Evolutionary conservation across 495 filamentous ascomycete genomes (phyloP).

Genomic region (Xylaria cubensis): DNA sequence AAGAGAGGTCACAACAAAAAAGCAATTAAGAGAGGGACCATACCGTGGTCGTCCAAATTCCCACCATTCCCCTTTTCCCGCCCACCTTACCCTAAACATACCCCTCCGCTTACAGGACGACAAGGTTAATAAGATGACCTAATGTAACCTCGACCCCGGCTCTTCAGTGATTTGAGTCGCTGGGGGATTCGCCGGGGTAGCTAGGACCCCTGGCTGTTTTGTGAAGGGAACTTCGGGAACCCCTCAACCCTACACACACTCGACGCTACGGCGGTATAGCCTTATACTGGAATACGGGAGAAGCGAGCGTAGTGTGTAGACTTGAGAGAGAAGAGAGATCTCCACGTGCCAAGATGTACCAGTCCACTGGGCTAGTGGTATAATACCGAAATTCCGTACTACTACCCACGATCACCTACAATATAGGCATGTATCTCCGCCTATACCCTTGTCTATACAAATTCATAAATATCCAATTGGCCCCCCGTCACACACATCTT

Average conservation of each 20-base stretch:
- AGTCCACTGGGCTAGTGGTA: background rate
- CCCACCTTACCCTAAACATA: constrained; percentile 11
- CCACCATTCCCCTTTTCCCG: constrained; percentile 5
- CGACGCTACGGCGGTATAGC: background rate
- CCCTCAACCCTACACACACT: background rate
- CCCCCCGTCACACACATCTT: constrained; percentile 6
- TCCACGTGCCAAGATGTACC: constrained; percentile 8
- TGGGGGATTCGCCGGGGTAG: constrained; percentile 25
- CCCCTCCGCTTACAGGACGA: constrained; percentile 17
- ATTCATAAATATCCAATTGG: constrained; percentile 17
- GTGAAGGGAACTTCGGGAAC: constrained; percentile 8
- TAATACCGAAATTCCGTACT: background rate
- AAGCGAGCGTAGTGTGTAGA: background rate
- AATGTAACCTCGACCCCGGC: constrained; percentile 27
- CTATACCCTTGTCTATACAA: constrained; percentile 1
- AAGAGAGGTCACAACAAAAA: background rate
- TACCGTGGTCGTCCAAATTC: background rate
- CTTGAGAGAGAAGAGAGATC: background rate
- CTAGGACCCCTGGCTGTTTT: constrained; percentile 7
- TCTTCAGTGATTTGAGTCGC: constrained; percentile 27
- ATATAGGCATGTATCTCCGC: constrained; percentile 13
- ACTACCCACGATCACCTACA: constrained; percentile 8
- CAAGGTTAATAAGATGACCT: constrained; percentile 24
- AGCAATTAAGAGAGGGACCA: background rate
- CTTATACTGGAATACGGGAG: background rate